Percentiles rank a stretch among this genome's conserved stretches.
These are phyloP conservation scores for Poa annua DNA, from an alignment of 176 grass and related monocot species.

Conservation along the genomic window DNA sequence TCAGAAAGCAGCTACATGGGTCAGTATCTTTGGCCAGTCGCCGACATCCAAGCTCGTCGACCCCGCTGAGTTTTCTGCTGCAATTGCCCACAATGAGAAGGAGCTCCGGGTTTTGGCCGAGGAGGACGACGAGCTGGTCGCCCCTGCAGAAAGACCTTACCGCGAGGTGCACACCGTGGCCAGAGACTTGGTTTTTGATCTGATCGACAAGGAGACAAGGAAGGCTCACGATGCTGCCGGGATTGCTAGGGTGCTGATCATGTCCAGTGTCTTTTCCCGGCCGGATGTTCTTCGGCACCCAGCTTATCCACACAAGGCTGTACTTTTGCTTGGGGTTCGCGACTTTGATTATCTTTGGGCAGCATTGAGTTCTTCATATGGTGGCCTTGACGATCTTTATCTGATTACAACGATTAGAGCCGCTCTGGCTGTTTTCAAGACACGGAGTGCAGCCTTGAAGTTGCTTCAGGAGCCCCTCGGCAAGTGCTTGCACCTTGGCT, in stretches of 20 bases:
- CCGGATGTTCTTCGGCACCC: neutral
- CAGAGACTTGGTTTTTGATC: rapidly evolving
- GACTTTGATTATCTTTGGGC: neutral
- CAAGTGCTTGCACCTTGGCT: neutral
- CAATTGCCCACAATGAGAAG: neutral
- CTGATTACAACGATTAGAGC: neutral
- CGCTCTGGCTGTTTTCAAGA: neutral
- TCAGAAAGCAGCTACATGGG: neutral
- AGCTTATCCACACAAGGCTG: neutral
- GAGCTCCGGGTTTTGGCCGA: neutral
- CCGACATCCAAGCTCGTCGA: neutral
- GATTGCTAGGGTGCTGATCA: neutral
- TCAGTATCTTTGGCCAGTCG: neutral
- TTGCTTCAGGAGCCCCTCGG: neutral
- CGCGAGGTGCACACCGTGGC: neutral
- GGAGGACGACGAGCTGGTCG: neutral
- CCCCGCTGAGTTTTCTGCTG: neutral
- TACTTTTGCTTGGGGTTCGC: neutral
- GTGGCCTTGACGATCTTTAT: neutral
- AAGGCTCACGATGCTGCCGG: neutral
- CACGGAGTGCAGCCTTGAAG: neutral
- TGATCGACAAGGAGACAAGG: neutral
- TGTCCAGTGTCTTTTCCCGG: neutral
- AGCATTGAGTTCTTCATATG: neutral
- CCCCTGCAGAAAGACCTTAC: neutral